Base-by-base conservation (phyloP, 306 rosid species). In the Quercus agrifolia region DNA sequence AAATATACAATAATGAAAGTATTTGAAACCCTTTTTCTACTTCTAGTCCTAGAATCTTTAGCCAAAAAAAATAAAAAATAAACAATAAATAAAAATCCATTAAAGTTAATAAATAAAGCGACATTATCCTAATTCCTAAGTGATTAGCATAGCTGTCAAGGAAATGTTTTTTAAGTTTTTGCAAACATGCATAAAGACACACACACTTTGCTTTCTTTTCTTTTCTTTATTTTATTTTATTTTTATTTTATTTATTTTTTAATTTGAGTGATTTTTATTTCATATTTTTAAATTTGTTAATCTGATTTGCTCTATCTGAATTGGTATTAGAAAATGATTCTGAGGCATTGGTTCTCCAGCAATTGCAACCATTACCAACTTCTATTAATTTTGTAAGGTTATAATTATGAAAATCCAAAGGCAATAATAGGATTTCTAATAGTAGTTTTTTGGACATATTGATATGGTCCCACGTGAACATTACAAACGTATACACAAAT, bases 381-480 rank as follows among this genome's bases (percentile, higher is more conserved):
- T 64, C 54, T 74, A 12, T 70, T 41, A 41, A 41, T 11, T 62
- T 63, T 66, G 68, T 19, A 23, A 33, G 46, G 28, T 33, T 55
- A 23, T 33, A 46, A 61, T 18, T 70, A 9, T 31, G 76, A 13
- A 64, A 20, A 51, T 57, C 61, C 35, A 30, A 6, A 62, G 14
- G 14, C 75, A 41, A 61, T 35, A 35, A 81, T 77, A 27, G 4
- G 58, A 49, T 49, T 49, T 10, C 3, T 33, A 5, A 62, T 21
- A 11, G 17, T 44, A 0, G 3, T 1, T 20, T 41, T 75, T 74
- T 49, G n/a, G 77, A 74, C 12, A 77, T n/a, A 64, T 62, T 67
- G 82, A 77, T 15, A 64, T 62, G 72, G 82, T 76, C 71, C 86
- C 86, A 52, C 46, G 51, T 13, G 27, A 30, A 14, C 56, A 58